Evolutionary conservation across 345 rosid species (phyloP), one percentile per base, ranked within the genome.

Genomic region (Melaleuca alternifolia): DNA sequence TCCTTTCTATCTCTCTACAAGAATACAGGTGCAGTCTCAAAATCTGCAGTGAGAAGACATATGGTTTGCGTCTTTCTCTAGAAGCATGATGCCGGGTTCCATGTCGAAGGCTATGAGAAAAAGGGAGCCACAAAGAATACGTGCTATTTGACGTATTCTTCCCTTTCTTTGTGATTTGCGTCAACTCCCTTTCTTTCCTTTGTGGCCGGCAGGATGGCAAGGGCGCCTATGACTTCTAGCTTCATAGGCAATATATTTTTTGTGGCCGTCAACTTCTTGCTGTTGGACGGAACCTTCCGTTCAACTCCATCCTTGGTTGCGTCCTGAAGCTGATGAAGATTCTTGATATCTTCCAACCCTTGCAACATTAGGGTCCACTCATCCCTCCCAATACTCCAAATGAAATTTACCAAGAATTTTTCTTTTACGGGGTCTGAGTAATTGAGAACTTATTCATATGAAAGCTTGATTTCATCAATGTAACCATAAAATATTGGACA

Each of bases 401-500:
- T 90, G 86, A 94, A 89, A 86, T 93, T 93, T 81, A 96, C n/a
- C 51, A 97, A 91, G 89, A 90, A 96, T 0, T 93, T 93, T 87
- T 91, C 92, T 89, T 92, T 96, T 54, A 96, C 33, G 75, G 98
- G 98, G 28, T 97, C 95, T 24, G 95, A 94, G 92, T 96, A 97
- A 92, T 96, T 93, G 1, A 94, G 95, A 82, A 96, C 91, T 54
- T 94, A 97, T 89, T 95, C 98, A 28, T 87, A 96, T 5, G 98
- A 97, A 50, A 97, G 94, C 92, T 97, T 98, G 21, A 97, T 97
- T 7, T 95, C 94, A n/a, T 97, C 99, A 20, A 4, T 59, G 33
- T 26, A n/a, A 59, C 16, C 0, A 4, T 59, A n/a, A 59, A 28
- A 59, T n/a, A 59, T 2, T 59, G 2, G 65, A 59, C 1, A n/a